Percentiles rank a stretch among this genome's conserved stretches.
Evolutionary conservation across 179 eudicot genomes (phyloP).

Genomic region (Nepenthes alata): DNA sequence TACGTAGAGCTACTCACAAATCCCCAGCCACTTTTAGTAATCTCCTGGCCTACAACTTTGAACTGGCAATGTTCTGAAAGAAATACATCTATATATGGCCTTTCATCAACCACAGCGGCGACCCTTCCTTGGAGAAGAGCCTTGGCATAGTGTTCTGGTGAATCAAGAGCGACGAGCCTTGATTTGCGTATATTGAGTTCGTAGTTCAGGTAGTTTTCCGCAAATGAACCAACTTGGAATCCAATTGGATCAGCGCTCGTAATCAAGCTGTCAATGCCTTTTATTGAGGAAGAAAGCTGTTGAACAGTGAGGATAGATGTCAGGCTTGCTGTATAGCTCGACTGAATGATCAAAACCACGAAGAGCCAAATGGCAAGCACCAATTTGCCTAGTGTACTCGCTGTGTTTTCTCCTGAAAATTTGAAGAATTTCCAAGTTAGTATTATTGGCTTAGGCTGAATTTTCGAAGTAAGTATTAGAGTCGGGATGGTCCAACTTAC

Average conservation of each 20-base stretch:
- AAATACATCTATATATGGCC: constrained; percentile 46
- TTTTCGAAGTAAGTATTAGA: too few relatives aligned
- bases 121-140: constrained; percentile 39
- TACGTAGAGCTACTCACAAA: constrained; percentile 26
- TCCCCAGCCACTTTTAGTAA: constrained; percentile 50
- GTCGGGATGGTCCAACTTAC: constrained; percentile 31
- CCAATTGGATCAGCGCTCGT: constrained; percentile 34
- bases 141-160: constrained; percentile 28
- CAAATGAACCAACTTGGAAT: constrained; percentile 52
- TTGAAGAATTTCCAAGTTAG: neutral
- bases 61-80: constrained; percentile 38
- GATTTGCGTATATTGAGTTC: constrained; percentile 45
- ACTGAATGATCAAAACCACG: constrained; percentile 52
- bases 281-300: constrained; percentile 40
- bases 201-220: constrained; percentile 32
- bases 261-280: constrained; percentile 44
- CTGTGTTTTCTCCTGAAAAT: constrained; percentile 44
- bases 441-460: too few relatives aligned
- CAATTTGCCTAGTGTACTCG: constrained; percentile 57
- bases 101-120: constrained; percentile 59
- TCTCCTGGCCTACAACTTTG: constrained; percentile 44
- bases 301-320: constrained; percentile 58
- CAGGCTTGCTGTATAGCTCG: constrained; percentile 68
- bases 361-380: constrained; percentile 59
- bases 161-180: constrained; percentile 25